These are phyloP conservation scores for Mycena amicta DNA, from an alignment of 768 basidiomycete genomes.

Conservation along the genomic window DNA sequence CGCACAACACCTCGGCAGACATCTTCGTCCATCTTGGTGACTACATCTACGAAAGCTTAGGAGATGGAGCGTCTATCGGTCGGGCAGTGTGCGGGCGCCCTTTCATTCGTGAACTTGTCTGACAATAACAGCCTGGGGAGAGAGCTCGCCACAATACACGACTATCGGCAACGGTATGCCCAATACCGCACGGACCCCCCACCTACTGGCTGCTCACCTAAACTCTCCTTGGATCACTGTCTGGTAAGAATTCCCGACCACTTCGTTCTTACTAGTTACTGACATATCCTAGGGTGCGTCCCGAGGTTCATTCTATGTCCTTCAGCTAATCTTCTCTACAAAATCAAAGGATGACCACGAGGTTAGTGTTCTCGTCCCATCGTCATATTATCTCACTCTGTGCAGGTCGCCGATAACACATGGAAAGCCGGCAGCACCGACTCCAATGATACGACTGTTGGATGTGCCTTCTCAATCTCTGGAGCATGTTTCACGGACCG, in stretches of 20 bases:
- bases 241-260: constrained; percentile 44
- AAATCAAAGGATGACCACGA: constrained; percentile 59
- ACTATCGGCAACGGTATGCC: constrained; percentile 53
- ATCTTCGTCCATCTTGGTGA: constrained; percentile 62
- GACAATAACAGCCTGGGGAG: constrained; percentile 37
- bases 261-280: too few species aligned
- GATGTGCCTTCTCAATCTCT: constrained; percentile 53
- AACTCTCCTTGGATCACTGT: constrained; percentile 58
- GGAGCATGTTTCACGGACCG: constrained; percentile 62
- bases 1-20: constrained; percentile 53
- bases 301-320: too few species aligned
- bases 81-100: constrained; percentile 35
- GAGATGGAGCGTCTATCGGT: constrained; percentile 47
- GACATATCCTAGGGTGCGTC: too few species aligned
- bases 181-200: constrained; percentile 57
- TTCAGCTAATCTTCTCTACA: too few species aligned
- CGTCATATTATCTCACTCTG: neutral
- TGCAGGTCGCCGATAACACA: constrained; percentile 53
- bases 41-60: constrained; percentile 56
- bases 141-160: constrained; percentile 58
- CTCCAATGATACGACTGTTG: constrained; percentile 53
- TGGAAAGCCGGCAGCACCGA: constrained; percentile 61
- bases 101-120: too few species aligned
- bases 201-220: constrained; percentile 49
- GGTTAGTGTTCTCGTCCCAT: constrained; percentile 25